Evolutionary conservation across 2,329 filamentous ascomycete genomes (phyloP), one percentile per base, ranked within the genome.

Genomic region (Aureobasidium sp.): DNA sequence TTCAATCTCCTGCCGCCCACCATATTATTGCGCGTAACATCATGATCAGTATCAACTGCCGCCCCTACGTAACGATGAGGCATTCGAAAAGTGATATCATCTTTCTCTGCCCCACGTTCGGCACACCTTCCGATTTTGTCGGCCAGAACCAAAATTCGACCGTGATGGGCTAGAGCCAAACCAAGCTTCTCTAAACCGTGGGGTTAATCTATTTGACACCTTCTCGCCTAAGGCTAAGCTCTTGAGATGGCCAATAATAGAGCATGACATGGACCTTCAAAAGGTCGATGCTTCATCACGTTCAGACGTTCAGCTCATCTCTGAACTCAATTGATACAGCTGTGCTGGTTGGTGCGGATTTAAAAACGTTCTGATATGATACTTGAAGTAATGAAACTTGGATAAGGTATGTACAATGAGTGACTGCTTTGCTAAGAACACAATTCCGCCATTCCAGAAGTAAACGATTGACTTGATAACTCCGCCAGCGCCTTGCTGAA

Each of bases 401-500:
- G 37, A 46, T 57, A 39, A 57, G 20, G 4, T 37, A 52, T 52
- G 15, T 27, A 48, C 43, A 59, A 47, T 7, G 34, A 43, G 9
- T 47, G 32, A 47, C 32, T 39, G 41, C 41, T 59, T 57, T 39
- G 55, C 55, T 59, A 59, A 48, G 29, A 24, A 59, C 55, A 59
- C 55, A 7, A 44, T 43, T n/a, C 43, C 37, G 27, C n/a, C 27
- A 17, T 47, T 27, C 43, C 41, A 15, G 27, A 59, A 59, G 29
- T 59, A 43, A 34, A 59, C 20, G 53, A 34, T 46, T 26, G 53
- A 44, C 43, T 48, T 48, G 36, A 51, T 27, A 60, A 60, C 57
- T 51, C 57, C 57, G 44, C 57, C 57, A 51, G 57, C 57, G 57
- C 57, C 57, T 60, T 43, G 57, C 57, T 60, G 36, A 92, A 62